These are phyloP conservation scores for Cryptococcus sp. DNA, from an alignment of 1,284 basidiomycete genomes.

Conservation along the genomic window DNA sequence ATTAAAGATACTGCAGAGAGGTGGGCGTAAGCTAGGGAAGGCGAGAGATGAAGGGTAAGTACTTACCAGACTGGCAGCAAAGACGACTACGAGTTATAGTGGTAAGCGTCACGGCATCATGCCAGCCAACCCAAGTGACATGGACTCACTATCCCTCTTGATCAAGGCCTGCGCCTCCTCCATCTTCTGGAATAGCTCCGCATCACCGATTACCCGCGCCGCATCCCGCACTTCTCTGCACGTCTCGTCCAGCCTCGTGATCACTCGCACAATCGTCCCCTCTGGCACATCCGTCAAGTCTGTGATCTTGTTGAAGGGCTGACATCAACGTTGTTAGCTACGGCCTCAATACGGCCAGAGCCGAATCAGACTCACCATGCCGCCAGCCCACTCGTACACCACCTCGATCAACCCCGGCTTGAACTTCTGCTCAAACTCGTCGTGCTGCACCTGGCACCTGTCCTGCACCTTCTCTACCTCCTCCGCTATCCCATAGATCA, in stretches of 20 bases:
- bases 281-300: slow-evolving; percentile 91
- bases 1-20: slow-evolving; percentile 12
- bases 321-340: not conserved
- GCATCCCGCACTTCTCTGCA: slow-evolving; percentile 96
- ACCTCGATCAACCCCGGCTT: slow-evolving; percentile 92
- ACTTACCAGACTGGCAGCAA: slow-evolving; percentile 40
- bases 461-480: slow-evolving; percentile 76
- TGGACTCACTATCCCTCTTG: slow-evolving; percentile 78
- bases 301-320: slow-evolving; percentile 96
- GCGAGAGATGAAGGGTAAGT: not conserved
- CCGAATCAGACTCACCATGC: slow-evolving; percentile 65
- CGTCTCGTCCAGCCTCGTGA: slow-evolving; percentile 93
- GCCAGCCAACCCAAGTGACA: not conserved
- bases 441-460: slow-evolving; percentile 69
- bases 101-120: not conserved
- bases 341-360: not conserved
- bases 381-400: slow-evolving; percentile 98
- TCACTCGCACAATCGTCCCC: slow-evolving; percentile 93
- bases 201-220: slow-evolving; percentile 94
- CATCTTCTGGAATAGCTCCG: slow-evolving; percentile 95
- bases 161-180: slow-evolving; percentile 90
- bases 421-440: slow-evolving; percentile 67
- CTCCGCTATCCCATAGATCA: slow-evolving; percentile 77
- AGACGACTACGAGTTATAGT: slow-evolving; percentile 26
- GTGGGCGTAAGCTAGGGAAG: not conserved